These are phyloP conservation scores for Rutstroemia sp. DNA, from an alignment of 2,329 filamentous ascomycete species.

Conservation along the genomic window DNA sequence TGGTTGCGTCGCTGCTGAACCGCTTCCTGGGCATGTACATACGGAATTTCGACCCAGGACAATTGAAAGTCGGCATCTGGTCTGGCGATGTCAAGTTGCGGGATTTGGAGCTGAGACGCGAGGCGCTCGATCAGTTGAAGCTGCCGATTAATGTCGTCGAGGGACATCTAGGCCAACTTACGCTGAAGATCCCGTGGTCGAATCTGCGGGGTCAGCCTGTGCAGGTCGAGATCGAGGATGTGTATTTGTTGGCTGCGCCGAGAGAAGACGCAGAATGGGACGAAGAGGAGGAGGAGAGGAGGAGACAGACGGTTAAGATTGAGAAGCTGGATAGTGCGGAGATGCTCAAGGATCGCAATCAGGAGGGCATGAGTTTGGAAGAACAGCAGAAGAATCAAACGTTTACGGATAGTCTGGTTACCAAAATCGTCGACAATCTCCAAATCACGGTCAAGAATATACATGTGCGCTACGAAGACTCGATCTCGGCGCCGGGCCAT, in stretches of 20 bases:
- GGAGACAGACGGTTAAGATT: slow-evolving; percentile 91
- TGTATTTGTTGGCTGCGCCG: slow-evolving; percentile 88
- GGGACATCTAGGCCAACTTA: slow-evolving; percentile 87
- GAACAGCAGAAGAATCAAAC: slow-evolving; percentile 97
- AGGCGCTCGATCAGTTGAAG: slow-evolving; percentile 94
- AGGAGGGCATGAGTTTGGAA: slow-evolving; percentile 88
- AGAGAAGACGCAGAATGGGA: slow-evolving; percentile 94
- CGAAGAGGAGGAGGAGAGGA: slow-evolving; percentile 80
- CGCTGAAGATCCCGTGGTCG: slow-evolving; percentile 92
- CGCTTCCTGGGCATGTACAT: slow-evolving; percentile 99
- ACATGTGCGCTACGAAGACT: slow-evolving; percentile 96
- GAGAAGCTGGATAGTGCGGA: slow-evolving; percentile 97
- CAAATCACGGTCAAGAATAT: slow-evolving; percentile 98
- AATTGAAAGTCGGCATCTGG: slow-evolving; percentile 98
- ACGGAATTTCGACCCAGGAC: slow-evolving; percentile 96
- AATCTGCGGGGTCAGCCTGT: slow-evolving; percentile 92
- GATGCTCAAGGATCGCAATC: slow-evolving; percentile 81
- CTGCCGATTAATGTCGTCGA: slow-evolving; percentile 95
- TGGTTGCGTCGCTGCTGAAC: slow-evolving; percentile 95
- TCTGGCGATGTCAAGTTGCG: slow-evolving; percentile 94
- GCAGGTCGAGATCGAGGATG: slow-evolving; percentile 92
- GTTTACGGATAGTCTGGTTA: slow-evolving; percentile 90
- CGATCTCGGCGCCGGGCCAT: slow-evolving; percentile 88
- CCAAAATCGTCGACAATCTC: slow-evolving; percentile 96
- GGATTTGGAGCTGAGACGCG: slow-evolving; percentile 84